A percentile compares a stretch with the other conserved stretches of the same genome.
phyloP scores from a whole-genome alignment of 192 early-diverging fungal genomes.

The Jimgerdemannia lactiflua region DNA sequence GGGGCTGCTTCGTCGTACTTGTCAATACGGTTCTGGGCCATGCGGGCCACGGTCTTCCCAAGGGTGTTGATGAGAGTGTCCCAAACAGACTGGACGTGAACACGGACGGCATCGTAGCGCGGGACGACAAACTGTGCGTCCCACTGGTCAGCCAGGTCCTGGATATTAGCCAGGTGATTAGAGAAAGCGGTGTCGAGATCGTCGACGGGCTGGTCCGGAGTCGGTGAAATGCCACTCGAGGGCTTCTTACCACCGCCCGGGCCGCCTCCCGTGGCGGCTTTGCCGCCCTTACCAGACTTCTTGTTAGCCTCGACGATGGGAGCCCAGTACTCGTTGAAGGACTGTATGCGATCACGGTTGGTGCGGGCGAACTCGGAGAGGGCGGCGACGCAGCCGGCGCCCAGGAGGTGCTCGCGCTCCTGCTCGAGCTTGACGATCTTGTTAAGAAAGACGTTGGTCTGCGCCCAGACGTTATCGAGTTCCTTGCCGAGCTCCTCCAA shows the following conservation, averaged over 20 bases:
- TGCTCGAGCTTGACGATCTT: constrained; percentile 13
- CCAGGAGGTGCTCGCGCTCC: constrained; percentile 17
- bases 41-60: constrained; percentile 13
- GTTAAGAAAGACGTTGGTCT: constrained; percentile 33
- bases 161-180: constrained; percentile 45
- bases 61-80: constrained; percentile 7
- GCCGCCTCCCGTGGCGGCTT: constrained; percentile 8
- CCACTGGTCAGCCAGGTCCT: constrained; percentile 26
- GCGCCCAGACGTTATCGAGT: constrained; percentile 66
- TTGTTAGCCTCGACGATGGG: constrained; percentile 41
- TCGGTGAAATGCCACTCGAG: background rate
- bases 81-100: constrained; percentile 10
- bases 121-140: constrained; percentile 16
- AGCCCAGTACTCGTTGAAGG: constrained; percentile 55
- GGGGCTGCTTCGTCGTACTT: constrained; percentile 7
- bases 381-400: constrained; percentile 10
- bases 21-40: constrained; percentile 9
- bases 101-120: background rate
- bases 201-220: constrained; percentile 16
- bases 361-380: constrained; percentile 24
- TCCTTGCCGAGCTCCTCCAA: constrained; percentile 54
- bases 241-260: background rate
- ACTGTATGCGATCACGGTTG: constrained; percentile 11
- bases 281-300: constrained; percentile 25
- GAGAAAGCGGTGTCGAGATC: constrained; percentile 43